Percentiles rank a stretch among this genome's conserved stretches.
These are phyloP conservation scores for Candida saitoana DNA, from an alignment of 805 yeast species.

Conservation along the genomic window DNA sequence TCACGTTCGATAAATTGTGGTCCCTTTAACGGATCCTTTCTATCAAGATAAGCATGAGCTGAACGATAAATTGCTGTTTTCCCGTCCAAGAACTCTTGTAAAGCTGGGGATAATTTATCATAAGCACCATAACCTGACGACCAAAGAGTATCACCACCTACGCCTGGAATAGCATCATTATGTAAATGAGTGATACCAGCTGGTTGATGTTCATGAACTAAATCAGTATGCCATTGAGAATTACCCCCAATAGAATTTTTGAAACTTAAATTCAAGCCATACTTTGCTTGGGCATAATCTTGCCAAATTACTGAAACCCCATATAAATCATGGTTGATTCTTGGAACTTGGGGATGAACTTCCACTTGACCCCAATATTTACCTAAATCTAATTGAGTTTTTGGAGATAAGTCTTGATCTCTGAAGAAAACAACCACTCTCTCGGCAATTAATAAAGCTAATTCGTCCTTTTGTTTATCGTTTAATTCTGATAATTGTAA, in stretches of 20 bases:
- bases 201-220: slow-evolving; percentile 33
- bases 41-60: slow-evolving; percentile 41
- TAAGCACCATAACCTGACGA: slow-evolving; percentile 56
- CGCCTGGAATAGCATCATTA: slow-evolving; percentile 37
- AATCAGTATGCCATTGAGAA: slow-evolving; percentile 34
- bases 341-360: slow-evolving; percentile 25
- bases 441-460: slow-evolving; percentile 26
- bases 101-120: slow-evolving; percentile 50
- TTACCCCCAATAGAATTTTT: slow-evolving; percentile 23
- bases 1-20: slow-evolving; percentile 48
- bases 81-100: slow-evolving; percentile 50
- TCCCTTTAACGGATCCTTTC: slow-evolving; percentile 45
- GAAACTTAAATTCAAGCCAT: slow-evolving; percentile 26
- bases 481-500: slow-evolving; percentile 24
- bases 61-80: slow-evolving; percentile 42
- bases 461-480: slow-evolving; percentile 26
- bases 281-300: slow-evolving; percentile 23
- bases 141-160: slow-evolving; percentile 59
- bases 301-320: slow-evolving; percentile 43
- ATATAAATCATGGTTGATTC: slow-evolving; percentile 12
- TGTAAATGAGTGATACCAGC: slow-evolving; percentile 38
- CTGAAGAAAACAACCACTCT: slow-evolving; percentile 29
- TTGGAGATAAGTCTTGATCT: slow-evolving; percentile 30
- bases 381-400: slow-evolving; percentile 27
- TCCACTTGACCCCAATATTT: slow-evolving; percentile 28